These are phyloP conservation scores for Pseudogymnoascus sp. DNA, from an alignment of 2,329 filamentous ascomycete genomes.

Conservation along the genomic window DNA sequence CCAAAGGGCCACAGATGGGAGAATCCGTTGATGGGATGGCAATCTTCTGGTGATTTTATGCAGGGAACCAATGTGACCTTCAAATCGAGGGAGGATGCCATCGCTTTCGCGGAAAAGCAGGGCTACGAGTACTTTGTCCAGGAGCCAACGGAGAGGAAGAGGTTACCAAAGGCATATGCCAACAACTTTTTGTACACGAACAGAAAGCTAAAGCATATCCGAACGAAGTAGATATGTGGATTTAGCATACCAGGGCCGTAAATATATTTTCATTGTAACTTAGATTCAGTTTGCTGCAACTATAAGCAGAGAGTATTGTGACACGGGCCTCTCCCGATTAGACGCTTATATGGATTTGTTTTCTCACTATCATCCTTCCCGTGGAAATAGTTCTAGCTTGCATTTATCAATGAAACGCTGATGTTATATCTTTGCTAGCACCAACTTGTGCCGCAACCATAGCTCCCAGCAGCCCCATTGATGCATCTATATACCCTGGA, in stretches of 20 bases:
- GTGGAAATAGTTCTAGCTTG: not conserved
- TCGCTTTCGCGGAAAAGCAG: constrained; percentile 94
- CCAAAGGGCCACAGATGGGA: constrained; percentile 94
- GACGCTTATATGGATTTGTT: not conserved
- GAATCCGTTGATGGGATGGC: constrained; percentile 97
- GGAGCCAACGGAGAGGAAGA: constrained; percentile 82
- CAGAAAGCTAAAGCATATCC: constrained; percentile 79
- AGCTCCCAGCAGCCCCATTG: not conserved
- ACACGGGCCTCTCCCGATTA: not conserved
- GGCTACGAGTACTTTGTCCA: constrained; percentile 99
- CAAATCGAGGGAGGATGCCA: constrained; percentile 87
- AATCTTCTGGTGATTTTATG: constrained; percentile 90
- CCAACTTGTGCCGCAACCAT: not conserved
- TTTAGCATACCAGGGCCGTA: not conserved
- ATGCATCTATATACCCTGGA: not conserved
- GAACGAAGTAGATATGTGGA: constrained; percentile 56
- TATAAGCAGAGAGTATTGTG: not conserved
- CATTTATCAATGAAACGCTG: not conserved
- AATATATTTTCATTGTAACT: constrained; percentile 8
- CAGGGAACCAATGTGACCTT: constrained; percentile 89
- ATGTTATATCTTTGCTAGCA: not conserved
- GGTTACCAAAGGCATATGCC: constrained; percentile 88
- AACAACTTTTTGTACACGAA: constrained; percentile 88
- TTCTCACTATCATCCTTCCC: not conserved
- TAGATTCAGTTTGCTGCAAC: not conserved